Conservation (phyloP, 371 early-diverging fungal species). For the Parasitella parasitica region DNA sequence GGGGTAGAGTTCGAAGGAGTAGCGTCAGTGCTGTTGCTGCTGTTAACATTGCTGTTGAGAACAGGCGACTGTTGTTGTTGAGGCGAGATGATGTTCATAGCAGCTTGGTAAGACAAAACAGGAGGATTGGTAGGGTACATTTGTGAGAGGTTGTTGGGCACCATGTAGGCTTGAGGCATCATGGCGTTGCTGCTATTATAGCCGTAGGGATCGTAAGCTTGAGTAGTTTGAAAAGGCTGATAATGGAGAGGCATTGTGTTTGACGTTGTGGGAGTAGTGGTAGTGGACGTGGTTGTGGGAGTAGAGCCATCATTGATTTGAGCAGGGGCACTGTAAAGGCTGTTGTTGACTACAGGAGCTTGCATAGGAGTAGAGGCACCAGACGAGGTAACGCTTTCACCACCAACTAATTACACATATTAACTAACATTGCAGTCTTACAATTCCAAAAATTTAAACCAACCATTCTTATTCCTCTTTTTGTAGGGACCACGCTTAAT, state of each 20-base stretch:
- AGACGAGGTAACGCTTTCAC: conserved; percentile 28
- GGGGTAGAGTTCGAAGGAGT: not conserved
- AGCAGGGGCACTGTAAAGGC: conserved; percentile 22
- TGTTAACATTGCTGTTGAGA: conserved; percentile 9
- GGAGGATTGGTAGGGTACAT: conserved; percentile 32
- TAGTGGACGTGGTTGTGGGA: not conserved
- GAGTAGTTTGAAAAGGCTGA: conserved; percentile 30
- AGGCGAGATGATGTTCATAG: conserved; percentile 40
- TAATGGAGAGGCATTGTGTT: conserved; percentile 35
- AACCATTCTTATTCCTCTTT: conserved; percentile 27
- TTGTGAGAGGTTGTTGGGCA: conserved; percentile 28
- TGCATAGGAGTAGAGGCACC: conserved; percentile 32
- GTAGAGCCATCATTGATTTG: not conserved
- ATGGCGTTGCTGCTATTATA: conserved; percentile 17
- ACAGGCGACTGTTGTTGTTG: conserved; percentile 20
- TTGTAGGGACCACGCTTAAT: conserved; percentile 80
- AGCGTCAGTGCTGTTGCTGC: conserved; percentile 1
- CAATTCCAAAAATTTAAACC: not conserved
- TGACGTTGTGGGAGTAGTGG: conserved; percentile 18
- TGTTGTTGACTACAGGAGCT: conserved; percentile 20
- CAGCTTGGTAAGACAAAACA: conserved; percentile 39
- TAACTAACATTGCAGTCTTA: not conserved
- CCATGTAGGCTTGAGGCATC: conserved; percentile 43
- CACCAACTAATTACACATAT: conserved; percentile 5
- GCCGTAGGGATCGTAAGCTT: conserved; percentile 34